Percentiles rank a stretch among this genome's conserved stretches.
These are phyloP conservation scores for Tuber indicum DNA, from an alignment of 495 filamentous ascomycete genomes.

Conservation along the genomic window DNA sequence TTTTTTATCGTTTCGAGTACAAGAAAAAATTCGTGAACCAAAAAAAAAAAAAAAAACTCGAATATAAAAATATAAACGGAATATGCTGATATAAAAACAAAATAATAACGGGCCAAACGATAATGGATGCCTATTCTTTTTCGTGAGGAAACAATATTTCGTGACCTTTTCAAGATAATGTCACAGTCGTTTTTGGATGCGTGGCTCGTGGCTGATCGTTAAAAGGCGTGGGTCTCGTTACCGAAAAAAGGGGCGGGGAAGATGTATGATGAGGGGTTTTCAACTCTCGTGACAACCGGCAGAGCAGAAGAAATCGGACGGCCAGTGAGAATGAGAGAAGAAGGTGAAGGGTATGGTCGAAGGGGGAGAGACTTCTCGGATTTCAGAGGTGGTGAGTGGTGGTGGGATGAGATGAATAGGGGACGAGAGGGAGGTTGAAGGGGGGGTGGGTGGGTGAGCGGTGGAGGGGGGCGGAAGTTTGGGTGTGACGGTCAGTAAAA, in stretches of 20 bases:
- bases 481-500: conserved; percentile 33
- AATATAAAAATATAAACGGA: conserved; percentile 25
- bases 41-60: conserved; percentile 20
- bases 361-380: conserved; percentile 26
- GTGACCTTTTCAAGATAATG: conserved; percentile 32
- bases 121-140: conserved; percentile 29
- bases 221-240: conserved; percentile 40
- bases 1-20: conserved; percentile 24
- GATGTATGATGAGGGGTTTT: conserved; percentile 38
- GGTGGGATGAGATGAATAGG: conserved; percentile 39
- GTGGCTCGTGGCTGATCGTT: conserved; percentile 39
- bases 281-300: conserved; percentile 22
- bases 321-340: conserved; percentile 25
- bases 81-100: neutral
- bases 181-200: conserved; percentile 36
- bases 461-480: conserved; percentile 35
- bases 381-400: conserved; percentile 1
- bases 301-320: conserved; percentile 26
- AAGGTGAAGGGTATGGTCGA: conserved; percentile 18
- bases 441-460: conserved; percentile 7
- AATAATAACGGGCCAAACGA: conserved; percentile 22
- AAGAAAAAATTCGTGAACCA: conserved; percentile 18
- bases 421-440: conserved; percentile 18
- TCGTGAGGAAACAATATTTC: conserved; percentile 23
- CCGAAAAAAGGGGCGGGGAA: conserved; percentile 37